These are phyloP conservation scores for Umbelopsis sp. DNA, from an alignment of 192 early-diverging fungal species.

Conservation along the genomic window DNA sequence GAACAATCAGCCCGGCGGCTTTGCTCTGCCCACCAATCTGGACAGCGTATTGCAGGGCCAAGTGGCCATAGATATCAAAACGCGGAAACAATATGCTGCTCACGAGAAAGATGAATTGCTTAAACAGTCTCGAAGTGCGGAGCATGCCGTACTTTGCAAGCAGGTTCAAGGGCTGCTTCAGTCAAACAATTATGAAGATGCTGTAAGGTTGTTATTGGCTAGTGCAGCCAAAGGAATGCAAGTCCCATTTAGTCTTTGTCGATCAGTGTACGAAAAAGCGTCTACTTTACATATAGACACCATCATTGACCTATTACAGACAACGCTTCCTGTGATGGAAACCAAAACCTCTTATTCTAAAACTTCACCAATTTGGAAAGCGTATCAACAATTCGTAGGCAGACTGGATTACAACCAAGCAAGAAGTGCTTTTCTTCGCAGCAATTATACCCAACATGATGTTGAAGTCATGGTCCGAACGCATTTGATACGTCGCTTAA, in stretches of 20 bases:
- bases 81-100: too few relatives aligned
- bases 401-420: background rate
- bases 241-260: background rate
- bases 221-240: background rate
- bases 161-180: background rate
- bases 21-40: too few relatives aligned
- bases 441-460: constrained; percentile 7
- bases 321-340: background rate
- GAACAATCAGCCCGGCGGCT: too few relatives aligned
- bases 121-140: background rate
- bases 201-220: background rate
- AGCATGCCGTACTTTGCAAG: background rate
- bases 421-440: background rate
- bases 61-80: too few relatives aligned
- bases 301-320: background rate
- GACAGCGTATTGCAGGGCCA: too few relatives aligned
- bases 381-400: background rate
- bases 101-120: too few relatives aligned
- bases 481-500: background rate
- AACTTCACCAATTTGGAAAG: constrained; percentile 4
- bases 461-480: constrained; percentile 10
- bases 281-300: background rate
- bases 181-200: background rate
- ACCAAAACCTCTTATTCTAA: background rate
- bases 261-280: background rate